Conservation (phyloP, 225 moss, liverwort and hornwort genomes). For the Pseudisothecium myosuroides region DNA sequence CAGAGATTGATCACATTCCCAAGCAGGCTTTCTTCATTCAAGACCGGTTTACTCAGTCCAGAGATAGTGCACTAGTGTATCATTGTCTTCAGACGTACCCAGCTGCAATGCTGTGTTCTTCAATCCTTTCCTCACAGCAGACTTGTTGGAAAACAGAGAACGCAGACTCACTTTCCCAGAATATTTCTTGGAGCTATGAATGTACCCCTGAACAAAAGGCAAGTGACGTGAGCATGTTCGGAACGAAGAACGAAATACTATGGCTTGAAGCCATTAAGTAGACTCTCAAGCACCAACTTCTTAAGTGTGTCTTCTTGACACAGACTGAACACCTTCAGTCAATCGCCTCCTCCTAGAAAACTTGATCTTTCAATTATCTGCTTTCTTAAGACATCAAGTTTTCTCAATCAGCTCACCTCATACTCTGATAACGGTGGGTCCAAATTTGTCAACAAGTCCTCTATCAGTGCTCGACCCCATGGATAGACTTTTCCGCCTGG, state of each 20-base stretch:
- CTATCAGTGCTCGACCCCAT: conserved; percentile 55
- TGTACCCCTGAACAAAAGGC: conserved; percentile 42
- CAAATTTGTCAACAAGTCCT: conserved; percentile 40
- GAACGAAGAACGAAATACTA: not conserved
- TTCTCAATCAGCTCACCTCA: conserved; percentile 28
- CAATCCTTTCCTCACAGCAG: conserved; percentile 18
- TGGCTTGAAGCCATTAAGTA: not conserved
- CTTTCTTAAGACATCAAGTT: not conserved
- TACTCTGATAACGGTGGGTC: conserved; percentile 40
- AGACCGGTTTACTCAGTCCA: not conserved
- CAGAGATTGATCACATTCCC: not conserved
- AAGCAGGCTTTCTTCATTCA: not conserved
- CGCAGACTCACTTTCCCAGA: conserved; percentile 50
- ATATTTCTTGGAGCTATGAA: conserved; percentile 48
- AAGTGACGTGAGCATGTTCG: not conserved
- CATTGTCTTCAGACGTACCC: conserved; percentile 30
- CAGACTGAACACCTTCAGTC: not conserved
- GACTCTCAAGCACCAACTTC: not conserved
- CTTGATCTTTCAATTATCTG: not conserved
- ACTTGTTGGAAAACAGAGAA: conserved; percentile 39
- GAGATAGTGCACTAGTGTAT: conserved; percentile 34
- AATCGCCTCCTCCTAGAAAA: not conserved
- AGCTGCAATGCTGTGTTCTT: conserved; percentile 61
- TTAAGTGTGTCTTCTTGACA: not conserved
- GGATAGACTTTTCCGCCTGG: conserved; percentile 47